Conservation (phyloP, 192 early-diverging fungal species). For the Allomyces javanicus region DNA sequence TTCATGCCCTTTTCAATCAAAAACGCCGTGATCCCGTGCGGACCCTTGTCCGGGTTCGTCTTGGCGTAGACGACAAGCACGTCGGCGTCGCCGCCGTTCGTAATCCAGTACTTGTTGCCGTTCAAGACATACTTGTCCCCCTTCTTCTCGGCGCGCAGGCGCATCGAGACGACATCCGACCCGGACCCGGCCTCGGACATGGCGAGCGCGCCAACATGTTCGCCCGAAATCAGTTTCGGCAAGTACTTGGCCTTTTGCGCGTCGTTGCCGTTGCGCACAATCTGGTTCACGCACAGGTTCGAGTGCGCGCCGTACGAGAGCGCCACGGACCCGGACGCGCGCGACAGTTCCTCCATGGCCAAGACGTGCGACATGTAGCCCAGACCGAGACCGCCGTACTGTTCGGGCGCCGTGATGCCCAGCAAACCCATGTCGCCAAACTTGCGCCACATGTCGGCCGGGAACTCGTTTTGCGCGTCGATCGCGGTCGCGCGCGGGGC, state of each 20-base stretch:
- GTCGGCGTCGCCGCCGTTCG: slow-evolving; percentile 81
- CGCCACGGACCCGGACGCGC: slow-evolving; percentile 74
- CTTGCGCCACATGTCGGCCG: slow-evolving; percentile 93
- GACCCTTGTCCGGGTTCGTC: slow-evolving; percentile 54
- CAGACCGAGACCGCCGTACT: slow-evolving; percentile 72
- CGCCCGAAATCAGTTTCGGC: slow-evolving; percentile 70
- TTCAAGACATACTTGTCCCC: slow-evolving; percentile 70
- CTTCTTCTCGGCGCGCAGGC: slow-evolving; percentile 54
- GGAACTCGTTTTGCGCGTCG: slow-evolving; percentile 71
- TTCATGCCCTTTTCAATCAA: slow-evolving; percentile 70
- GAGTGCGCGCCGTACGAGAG: slow-evolving; percentile 89
- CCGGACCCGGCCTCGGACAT: slow-evolving; percentile 85
- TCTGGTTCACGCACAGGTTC: slow-evolving; percentile 95
- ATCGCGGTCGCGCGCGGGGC: slow-evolving; percentile 57
- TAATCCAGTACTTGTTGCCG: slow-evolving; percentile 92
- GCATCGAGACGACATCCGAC: slow-evolving; percentile 87
- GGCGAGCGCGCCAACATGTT: slow-evolving; percentile 74
- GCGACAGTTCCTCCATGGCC: slow-evolving; percentile 82
- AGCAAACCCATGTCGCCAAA: slow-evolving; percentile 89
- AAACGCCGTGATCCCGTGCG: slow-evolving; percentile 86
- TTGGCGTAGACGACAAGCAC: slow-evolving; percentile 84
- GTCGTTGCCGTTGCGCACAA: slow-evolving; percentile 71
- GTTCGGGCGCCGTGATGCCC: slow-evolving; percentile 69
- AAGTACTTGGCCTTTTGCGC: slow-evolving; percentile 77
- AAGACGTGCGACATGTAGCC: slow-evolving; percentile 81